phyloP scores from a whole-genome alignment of 768 basidiomycete genomes.

The Lentinula sp. region DNA sequence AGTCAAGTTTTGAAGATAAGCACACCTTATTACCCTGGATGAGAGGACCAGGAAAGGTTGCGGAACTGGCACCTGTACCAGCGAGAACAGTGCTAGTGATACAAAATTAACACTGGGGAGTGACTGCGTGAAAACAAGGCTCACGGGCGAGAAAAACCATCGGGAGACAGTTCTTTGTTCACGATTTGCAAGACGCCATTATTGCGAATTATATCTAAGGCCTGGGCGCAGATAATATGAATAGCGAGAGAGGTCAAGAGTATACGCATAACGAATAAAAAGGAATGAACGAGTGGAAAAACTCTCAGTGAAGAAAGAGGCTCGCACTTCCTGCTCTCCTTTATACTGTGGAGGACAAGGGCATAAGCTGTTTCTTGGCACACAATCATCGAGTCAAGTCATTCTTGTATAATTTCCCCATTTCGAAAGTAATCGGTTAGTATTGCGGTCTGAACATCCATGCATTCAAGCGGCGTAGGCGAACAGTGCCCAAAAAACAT shows the following conservation, averaged over 20 bases:
- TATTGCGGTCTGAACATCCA: neutral
- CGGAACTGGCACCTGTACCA: neutral
- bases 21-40: slow-evolving; percentile 8
- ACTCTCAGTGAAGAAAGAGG: neutral
- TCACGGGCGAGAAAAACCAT: neutral
- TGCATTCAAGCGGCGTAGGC: neutral
- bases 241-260: neutral
- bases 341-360: neutral
- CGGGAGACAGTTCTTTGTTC: slow-evolving; percentile 2
- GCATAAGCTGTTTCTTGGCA: neutral
- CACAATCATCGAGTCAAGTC: neutral
- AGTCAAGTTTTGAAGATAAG: neutral
- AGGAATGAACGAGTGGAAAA: neutral
- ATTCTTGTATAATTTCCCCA: neutral
- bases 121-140: neutral
- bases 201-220: neutral
- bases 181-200: slow-evolving; percentile 1
- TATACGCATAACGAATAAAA: neutral
- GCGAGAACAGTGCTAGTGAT: slow-evolving; percentile 4
- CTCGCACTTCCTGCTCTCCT: neutral
- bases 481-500: neutral
- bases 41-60: slow-evolving; percentile 6
- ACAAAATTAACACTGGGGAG: neutral
- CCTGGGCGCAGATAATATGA: neutral
- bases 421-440: neutral